Percentiles rank a stretch among this genome's conserved stretches.
These are phyloP conservation scores for Combretum micranthum DNA, from an alignment of 345 rosid species.

Conservation along the genomic window DNA sequence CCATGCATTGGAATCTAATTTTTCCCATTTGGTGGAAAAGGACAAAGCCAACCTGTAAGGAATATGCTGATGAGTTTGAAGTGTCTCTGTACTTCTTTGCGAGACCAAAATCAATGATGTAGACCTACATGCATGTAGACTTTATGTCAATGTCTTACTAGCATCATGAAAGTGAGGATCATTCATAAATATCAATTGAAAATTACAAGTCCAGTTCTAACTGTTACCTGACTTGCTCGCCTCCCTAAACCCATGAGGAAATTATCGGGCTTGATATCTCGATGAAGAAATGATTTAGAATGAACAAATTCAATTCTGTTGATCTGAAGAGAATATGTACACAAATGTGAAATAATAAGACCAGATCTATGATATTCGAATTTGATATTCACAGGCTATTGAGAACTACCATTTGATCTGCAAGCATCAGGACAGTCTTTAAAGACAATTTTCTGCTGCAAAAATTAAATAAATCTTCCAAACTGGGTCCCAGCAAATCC, in stretches of 20 bases:
- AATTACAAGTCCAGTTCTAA: neutral
- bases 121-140: constrained; percentile 40
- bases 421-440: constrained; percentile 89
- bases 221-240: constrained; percentile 70
- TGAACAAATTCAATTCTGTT: constrained; percentile 85
- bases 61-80: constrained; percentile 79
- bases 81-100: constrained; percentile 86
- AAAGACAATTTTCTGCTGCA: constrained; percentile 80
- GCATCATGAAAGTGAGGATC: neutral
- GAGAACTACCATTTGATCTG: constrained; percentile 78
- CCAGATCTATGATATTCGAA: neutral
- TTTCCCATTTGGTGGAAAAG: neutral
- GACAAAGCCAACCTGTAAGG: constrained; percentile 57
- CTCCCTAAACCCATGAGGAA: constrained; percentile 93
- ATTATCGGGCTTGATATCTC: constrained; percentile 93
- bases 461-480: constrained; percentile 86
- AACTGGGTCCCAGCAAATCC: constrained; percentile 92
- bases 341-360: constrained; percentile 5
- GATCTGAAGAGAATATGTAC: constrained; percentile 38
- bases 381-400: neutral
- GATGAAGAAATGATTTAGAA: constrained; percentile 82
- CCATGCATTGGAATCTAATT: neutral
- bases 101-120: constrained; percentile 82
- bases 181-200: too few relatives aligned
- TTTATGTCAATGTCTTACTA: constrained; percentile 6